Evolutionary conservation across 2,329 filamentous ascomycete genomes (phyloP).

Genomic region (Neurospora crassa): DNA sequence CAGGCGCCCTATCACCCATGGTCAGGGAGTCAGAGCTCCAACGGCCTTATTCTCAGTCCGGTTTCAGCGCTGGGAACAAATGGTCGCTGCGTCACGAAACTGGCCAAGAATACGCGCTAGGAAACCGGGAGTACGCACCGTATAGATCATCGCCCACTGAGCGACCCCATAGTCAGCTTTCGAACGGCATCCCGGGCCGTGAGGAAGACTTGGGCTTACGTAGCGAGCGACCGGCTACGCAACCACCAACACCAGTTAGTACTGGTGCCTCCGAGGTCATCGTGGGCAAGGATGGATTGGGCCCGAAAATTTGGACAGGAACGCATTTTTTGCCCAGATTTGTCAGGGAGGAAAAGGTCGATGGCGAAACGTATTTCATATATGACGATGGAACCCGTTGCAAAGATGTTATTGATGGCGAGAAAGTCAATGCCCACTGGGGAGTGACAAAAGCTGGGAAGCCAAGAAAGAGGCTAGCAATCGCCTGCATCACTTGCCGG

Average conservation of each 20-base stretch:
- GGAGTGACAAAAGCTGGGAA: constrained; percentile 91
- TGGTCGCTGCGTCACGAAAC: constrained; percentile 32
- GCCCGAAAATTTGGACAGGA: constrained; percentile 61
- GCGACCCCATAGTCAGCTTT: constrained; percentile 27
- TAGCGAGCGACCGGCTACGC: constrained; percentile 20
- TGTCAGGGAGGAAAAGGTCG: constrained; percentile 54
- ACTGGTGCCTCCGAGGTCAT: constrained; percentile 31
- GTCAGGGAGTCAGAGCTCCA: constrained; percentile 29
- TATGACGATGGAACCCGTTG: constrained; percentile 80
- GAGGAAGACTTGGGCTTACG: constrained; percentile 20
- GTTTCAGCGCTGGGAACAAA: constrained; percentile 26
- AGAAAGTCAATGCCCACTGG: constrained; percentile 84
- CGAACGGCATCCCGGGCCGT: constrained; percentile 22
- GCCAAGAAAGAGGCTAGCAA: constrained; percentile 79
- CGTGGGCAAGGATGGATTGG: constrained; percentile 48
- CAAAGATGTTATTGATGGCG: constrained; percentile 75
- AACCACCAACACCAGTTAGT: constrained; percentile 22
- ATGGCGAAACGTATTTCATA: constrained; percentile 69
- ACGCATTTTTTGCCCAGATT: constrained; percentile 59
- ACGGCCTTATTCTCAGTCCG: constrained; percentile 26
- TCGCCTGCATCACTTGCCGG: constrained; percentile 85
- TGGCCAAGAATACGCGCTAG: constrained; percentile 36
- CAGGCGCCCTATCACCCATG: constrained; percentile 36
- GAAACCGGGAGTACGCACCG: constrained; percentile 27
- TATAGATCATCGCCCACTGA: constrained; percentile 25